Evolutionary conservation across 306 rosid genomes (phyloP), one percentile per base, ranked within the genome.

Genomic region (Hippophae gyantsensis): DNA sequence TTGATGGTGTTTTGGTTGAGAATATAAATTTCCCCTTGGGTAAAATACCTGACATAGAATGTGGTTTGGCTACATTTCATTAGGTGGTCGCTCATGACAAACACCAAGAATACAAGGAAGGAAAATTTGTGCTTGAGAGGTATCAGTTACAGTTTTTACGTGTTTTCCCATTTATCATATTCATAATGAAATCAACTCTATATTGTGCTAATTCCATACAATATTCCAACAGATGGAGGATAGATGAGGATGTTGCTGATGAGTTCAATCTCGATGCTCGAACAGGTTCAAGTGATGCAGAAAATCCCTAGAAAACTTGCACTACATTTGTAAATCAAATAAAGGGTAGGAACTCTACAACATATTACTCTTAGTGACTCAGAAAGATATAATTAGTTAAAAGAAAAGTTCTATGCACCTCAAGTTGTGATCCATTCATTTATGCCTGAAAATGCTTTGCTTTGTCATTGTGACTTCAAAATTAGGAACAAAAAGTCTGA

Each of bases 81-180:
- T 68, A 90, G 97, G 85, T 84, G 48, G 54, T 75, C 43, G 87
- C 90, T 14, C 94, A 86, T 55, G 97, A 86, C 65, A 79, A 82
- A 63, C 72, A 57, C 77, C 90, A 80, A 74, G 66, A 43, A 14
- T 84, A 80, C 84, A 84, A 82, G 82, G 95, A 86, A 71, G 95
- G 94, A 68, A 86, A 84, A 67, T 86, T 82, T 79, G 86, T 90
- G 63, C 90, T 90, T 5, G 90, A 86, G 79, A 82, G 90, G 95
- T 77, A 69, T n/a, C 55, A 10, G 42, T 66, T 69, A 66, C 46
- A 50, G 43, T 23, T 60, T 56, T 42, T 70, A 68, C 55, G 50
- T 2, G 40, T 18, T 42, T 62, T 46, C 52, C 47, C 9, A 6
- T 11, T 32, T 65, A 13, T 54, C 48, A 50, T 65, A 25, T 62